phyloP scores from a whole-genome alignment of 805 yeast genomes.

The Candida ipomoeae region DNA sequence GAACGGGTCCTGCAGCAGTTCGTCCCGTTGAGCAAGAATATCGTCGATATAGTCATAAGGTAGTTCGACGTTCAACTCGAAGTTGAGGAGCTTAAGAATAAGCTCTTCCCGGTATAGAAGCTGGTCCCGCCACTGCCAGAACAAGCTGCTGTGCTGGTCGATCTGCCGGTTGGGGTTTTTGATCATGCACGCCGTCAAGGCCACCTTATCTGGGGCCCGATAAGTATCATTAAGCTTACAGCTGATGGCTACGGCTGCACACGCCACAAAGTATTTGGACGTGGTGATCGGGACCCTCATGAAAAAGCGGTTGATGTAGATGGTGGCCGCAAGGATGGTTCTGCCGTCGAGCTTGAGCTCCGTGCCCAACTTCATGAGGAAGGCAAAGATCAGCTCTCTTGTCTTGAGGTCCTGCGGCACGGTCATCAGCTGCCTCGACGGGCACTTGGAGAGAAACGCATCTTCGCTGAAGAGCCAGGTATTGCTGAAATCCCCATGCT shows the following conservation, averaged over 20 bases:
- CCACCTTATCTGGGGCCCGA: slow-evolving; percentile 42
- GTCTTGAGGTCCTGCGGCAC: slow-evolving; percentile 35
- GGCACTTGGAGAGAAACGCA: slow-evolving; percentile 27
- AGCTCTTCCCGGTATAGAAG: slow-evolving; percentile 40
- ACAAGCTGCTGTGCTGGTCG: slow-evolving; percentile 38
- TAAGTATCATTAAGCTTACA: slow-evolving; percentile 41
- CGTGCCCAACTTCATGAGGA: slow-evolving; percentile 34
- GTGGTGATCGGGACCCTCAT: slow-evolving; percentile 41
- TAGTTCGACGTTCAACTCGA: slow-evolving; percentile 36
- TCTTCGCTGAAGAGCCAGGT: slow-evolving; percentile 39
- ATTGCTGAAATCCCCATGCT: slow-evolving; percentile 12
- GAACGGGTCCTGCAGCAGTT: slow-evolving; percentile 11
- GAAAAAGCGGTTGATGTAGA: slow-evolving; percentile 36
- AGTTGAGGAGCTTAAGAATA: slow-evolving; percentile 34
- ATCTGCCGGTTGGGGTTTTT: slow-evolving; percentile 31
- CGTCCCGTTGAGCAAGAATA: slow-evolving; percentile 12
- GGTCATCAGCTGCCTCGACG: slow-evolving; percentile 32
- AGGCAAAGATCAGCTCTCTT: slow-evolving; percentile 37
- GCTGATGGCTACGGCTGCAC: slow-evolving; percentile 41
- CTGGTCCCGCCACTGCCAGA: slow-evolving; percentile 46
- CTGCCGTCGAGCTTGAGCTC: slow-evolving; percentile 36
- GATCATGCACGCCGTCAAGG: slow-evolving; percentile 33
- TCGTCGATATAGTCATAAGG: slow-evolving; percentile 35
- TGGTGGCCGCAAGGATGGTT: slow-evolving; percentile 41
- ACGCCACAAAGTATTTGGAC: slow-evolving; percentile 42